phyloP scores from a whole-genome alignment of 1,284 basidiomycete genomes.

The Amylostereum areolatum region DNA sequence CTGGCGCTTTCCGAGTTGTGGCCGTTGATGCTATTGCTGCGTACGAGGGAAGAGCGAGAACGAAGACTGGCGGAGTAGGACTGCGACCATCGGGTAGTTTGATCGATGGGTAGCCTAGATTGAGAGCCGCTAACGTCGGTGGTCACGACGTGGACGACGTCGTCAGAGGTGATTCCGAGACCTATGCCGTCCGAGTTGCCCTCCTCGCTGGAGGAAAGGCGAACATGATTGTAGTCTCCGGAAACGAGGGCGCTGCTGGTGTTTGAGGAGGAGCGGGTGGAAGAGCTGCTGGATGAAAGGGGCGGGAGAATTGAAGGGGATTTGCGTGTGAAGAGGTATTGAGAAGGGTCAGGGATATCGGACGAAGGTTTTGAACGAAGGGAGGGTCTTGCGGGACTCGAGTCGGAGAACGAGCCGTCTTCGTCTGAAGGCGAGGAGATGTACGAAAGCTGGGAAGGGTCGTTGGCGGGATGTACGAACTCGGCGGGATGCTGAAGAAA shows the following conservation, averaged over 20 bases:
- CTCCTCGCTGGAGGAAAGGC: conserved; percentile 58
- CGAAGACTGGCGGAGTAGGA: conserved; percentile 53
- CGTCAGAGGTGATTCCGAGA: conserved; percentile 57
- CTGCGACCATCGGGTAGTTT: conserved; percentile 59
- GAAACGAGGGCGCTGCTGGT: conserved; percentile 59
- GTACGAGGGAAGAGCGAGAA: conserved; percentile 60
- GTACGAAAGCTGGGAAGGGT: too few relatives aligned
- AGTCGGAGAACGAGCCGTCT: conserved; percentile 29
- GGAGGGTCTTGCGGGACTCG: conserved; percentile 31
- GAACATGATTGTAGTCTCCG: conserved; percentile 47
- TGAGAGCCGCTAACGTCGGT: conserved; percentile 37
- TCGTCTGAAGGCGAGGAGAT: conserved; percentile 16
- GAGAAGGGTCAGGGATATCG: conserved; percentile 53
- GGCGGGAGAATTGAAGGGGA: conserved; percentile 32
- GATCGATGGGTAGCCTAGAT: conserved; percentile 43
- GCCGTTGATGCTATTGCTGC: conserved; percentile 35
- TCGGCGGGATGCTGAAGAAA: conserved; percentile 10
- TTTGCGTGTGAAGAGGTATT: conserved; percentile 29
- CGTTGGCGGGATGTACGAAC: too few relatives aligned
- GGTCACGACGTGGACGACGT: conserved; percentile 50
- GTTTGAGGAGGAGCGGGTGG: conserved; percentile 72
- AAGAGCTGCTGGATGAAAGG: conserved; percentile 62
- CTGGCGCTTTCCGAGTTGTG: conserved; percentile 31
- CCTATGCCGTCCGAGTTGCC: conserved; percentile 34
- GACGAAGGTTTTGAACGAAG: conserved; percentile 42